Conservation (phyloP, 192 early-diverging fungal species). For the Coemansia pectinata region DNA sequence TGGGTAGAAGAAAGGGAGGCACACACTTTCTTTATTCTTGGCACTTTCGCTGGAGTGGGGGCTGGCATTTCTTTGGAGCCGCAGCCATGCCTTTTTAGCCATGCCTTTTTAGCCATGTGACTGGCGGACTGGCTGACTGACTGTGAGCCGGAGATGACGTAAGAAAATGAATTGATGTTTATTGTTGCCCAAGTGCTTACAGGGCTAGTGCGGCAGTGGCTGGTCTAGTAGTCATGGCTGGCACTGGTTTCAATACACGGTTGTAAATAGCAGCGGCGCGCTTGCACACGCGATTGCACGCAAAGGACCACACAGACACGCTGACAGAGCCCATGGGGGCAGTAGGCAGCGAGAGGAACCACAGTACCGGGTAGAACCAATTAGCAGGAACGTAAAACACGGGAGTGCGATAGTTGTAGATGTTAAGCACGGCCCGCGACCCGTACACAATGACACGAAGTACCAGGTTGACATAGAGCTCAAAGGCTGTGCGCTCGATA, state of each 20-base stretch:
- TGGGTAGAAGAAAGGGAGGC: background rate
- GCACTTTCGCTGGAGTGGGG: background rate
- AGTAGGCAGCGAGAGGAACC: conserved; percentile 69
- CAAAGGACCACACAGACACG: conserved; percentile 74
- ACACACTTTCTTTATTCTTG: background rate
- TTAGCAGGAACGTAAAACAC: conserved; percentile 77
- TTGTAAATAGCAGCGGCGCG: conserved; percentile 33
- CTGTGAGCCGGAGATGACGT: background rate
- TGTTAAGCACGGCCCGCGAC: conserved; percentile 61
- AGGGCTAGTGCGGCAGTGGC: background rate
- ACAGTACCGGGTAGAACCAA: conserved; percentile 77
- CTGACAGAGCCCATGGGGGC: conserved; percentile 78
- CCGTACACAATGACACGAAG: conserved; percentile 67
- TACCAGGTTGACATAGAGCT: conserved; percentile 72
- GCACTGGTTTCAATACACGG: conserved; percentile 24
- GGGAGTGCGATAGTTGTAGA: conserved; percentile 67
- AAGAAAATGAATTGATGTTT: background rate
- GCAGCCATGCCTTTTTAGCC: background rate
- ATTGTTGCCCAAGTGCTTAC: background rate
- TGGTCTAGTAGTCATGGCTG: background rate
- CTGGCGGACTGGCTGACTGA: background rate
- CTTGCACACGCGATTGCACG: conserved; percentile 65
- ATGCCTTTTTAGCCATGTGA: background rate
- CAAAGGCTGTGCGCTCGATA: conserved; percentile 69
- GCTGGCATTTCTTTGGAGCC: background rate